Evolutionary conservation across 176 grass and related monocot species (phyloP), one percentile per base, ranked within the genome.

Genomic region (Carex myosuroides): DNA sequence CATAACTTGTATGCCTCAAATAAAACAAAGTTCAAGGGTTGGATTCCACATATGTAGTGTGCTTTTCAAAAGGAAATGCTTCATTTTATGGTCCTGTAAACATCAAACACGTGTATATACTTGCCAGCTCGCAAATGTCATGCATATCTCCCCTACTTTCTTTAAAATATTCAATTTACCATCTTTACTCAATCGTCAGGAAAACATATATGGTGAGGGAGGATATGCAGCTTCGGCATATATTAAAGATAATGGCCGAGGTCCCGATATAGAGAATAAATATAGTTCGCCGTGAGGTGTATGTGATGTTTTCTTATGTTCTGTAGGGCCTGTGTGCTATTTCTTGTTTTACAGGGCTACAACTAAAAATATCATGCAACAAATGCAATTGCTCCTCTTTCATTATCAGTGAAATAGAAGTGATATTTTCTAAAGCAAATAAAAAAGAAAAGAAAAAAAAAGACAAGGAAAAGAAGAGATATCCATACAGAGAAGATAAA

Each of bases 401-500:
- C 13, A 77, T 56, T 56, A 18, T 11, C 13, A 33, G 52, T 30
- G 24, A 78, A 29, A 37, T 69, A 21, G 14, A 44, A 71, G 6
- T 20, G 8, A 18, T 44, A 44, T 71, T 22, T 57, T 78, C 12
- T 1, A 33, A 78, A 33, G 12, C 5, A 32, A 32, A 26, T 1
- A 22, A 26, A 76, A 14, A 70, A 13, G 30, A 42, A 80, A 70
- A 56, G 54, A 87, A 9, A 50, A n/a, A 64, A 18, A 41, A 87
- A 1, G 80, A 6, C 18, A 46, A 24, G 57, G 13, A 35, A 65
- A 13, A 60, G 60, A 24, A 79, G 29, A 16, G 54, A 83, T 7
- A 80, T 84, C 75, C 81, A 84, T 90, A 90, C 85, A 70, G 79
- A 63, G 88, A 90, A 57, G 81, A 76, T 74, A 84, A 66, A 21